Evolutionary conservation across 2,329 filamentous ascomycete genomes (phyloP).

Genomic region (Clathrospora elynae): DNA sequence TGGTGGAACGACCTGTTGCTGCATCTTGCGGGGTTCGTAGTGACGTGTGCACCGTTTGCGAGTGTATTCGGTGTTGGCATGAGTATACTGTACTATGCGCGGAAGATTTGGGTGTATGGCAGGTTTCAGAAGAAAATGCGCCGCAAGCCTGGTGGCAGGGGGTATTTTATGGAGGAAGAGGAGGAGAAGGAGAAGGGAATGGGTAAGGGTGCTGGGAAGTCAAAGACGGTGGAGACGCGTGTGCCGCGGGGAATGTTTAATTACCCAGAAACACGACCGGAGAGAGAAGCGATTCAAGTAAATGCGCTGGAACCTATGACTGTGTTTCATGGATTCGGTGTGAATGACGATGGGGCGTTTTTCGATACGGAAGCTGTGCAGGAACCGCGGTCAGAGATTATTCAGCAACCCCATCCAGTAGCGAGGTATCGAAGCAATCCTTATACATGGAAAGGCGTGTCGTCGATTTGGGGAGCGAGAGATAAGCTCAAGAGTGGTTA

Average conservation of each 20-base stretch:
- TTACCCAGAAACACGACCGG: too few species aligned
- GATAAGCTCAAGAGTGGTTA: slow-evolving; percentile 1
- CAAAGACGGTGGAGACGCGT: not conserved
- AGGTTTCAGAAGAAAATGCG: slow-evolving; percentile 5
- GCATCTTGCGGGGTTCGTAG: slow-evolving; percentile 1
- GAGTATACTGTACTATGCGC: slow-evolving; percentile 7
- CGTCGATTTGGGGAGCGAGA: slow-evolving; percentile 1
- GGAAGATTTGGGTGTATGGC: slow-evolving; percentile 10
- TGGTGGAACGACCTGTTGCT: slow-evolving; percentile 5
- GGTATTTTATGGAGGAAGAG: slow-evolving; percentile 9
- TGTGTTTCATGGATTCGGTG: too few species aligned
- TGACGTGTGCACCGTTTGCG: slow-evolving; percentile 8
- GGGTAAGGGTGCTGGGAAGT: not conserved
- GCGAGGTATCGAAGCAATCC: slow-evolving; percentile 1
- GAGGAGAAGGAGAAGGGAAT: not conserved
- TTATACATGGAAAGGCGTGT: not conserved
- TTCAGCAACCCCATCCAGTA: not conserved
- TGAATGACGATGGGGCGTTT: too few species aligned
- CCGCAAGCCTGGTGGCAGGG: slow-evolving; percentile 5
- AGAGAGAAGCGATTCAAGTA: not conserved
- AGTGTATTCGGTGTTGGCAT: slow-evolving; percentile 1
- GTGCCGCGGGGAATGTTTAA: too few species aligned
- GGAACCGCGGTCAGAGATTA: not conserved
- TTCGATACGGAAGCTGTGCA: not conserved
- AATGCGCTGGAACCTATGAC: too few species aligned